Evolutionary conservation across 768 basidiomycete genomes (phyloP).

Genomic region (Artomyces pyxidatus): DNA sequence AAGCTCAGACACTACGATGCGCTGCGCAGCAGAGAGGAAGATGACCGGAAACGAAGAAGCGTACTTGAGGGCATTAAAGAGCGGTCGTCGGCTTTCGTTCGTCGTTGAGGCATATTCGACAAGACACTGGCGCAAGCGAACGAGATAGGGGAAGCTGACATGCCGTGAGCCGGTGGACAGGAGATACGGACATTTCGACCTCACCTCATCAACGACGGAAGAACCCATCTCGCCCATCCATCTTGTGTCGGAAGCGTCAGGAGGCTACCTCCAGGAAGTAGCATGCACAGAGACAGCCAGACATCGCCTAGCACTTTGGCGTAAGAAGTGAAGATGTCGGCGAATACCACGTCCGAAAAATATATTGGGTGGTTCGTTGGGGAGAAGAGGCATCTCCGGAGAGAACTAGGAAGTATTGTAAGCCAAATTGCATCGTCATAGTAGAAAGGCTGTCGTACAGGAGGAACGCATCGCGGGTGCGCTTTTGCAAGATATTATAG

Average conservation of each 20-base stretch:
- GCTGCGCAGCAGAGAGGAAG: slow-evolving; percentile 85
- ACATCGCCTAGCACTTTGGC: slow-evolving; percentile 95
- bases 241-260: slow-evolving; percentile 52
- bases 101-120: slow-evolving; percentile 65
- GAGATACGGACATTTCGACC: slow-evolving; percentile 11
- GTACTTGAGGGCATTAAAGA: slow-evolving; percentile 93
- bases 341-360: slow-evolving; percentile 90
- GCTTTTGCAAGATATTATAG: slow-evolving; percentile 54
- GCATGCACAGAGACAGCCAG: slow-evolving; percentile 82
- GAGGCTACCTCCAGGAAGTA: slow-evolving; percentile 78
- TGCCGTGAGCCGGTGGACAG: slow-evolving; percentile 4
- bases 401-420: slow-evolving; percentile 37
- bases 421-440: not conserved
- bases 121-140: slow-evolving; percentile 92
- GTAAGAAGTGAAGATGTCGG: slow-evolving; percentile 93
- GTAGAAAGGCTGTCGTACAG: slow-evolving; percentile 41
- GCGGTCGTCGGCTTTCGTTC: slow-evolving; percentile 61
- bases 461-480: slow-evolving; percentile 70
- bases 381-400: slow-evolving; percentile 71
- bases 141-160: slow-evolving; percentile 77
- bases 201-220: slow-evolving; percentile 85
- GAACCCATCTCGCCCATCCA: slow-evolving; percentile 64
- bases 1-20: slow-evolving; percentile 56
- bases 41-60: slow-evolving; percentile 96
- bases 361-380: slow-evolving; percentile 51